Base-by-base conservation (phyloP, 805 yeast species). In the Sugiyamaella marilandica region DNA sequence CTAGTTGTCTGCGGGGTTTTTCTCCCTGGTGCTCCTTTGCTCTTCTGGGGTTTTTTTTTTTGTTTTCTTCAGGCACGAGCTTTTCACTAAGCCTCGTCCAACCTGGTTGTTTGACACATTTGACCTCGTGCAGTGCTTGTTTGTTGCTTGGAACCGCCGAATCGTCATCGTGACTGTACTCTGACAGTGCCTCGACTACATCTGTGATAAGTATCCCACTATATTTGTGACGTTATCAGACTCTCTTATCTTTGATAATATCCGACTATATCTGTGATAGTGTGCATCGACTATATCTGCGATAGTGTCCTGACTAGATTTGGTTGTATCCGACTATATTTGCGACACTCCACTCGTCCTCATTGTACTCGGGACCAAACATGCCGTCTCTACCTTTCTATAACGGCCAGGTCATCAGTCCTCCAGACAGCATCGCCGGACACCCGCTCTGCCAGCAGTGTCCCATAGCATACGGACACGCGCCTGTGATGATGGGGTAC, bases 21-120 rank as follows among this genome's bases (percentile, higher is more conserved):
- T 29, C 19, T 45, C 37, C 37, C 16, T 35, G 47, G 21, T 31
- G 10, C 10, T 10, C 24, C 37, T 24, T 32, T 32, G 13, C 11
- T 18, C 5, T 4, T 2, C 9, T 19, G 19, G 19, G 5, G 21
- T 47, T 36, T 18, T 36, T n/a, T 33, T 21, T 29, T 34, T 34
- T 50, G 26, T 24, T 33, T 43, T 13, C 33, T 4, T 34, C 45
- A 24, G 47, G 47, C 51, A 54, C 61, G 63, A 59, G 59, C 63
- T 58, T 60, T 60, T 60, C 51, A 52, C 55, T 60, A 59, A 59
- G 63, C 58, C 48, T 34, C 43, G 43, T 19, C 24, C 14, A 8
- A 11, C 16, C 24, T 18, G 16, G 37, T 43, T 49, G 31, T 45
- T 16, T 36, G 13, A 19, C n/a, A n/a, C 29, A n/a, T 26, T 10